Conservation (phyloP, 192 early-diverging fungal species). For the Podochytrium sp. region DNA sequence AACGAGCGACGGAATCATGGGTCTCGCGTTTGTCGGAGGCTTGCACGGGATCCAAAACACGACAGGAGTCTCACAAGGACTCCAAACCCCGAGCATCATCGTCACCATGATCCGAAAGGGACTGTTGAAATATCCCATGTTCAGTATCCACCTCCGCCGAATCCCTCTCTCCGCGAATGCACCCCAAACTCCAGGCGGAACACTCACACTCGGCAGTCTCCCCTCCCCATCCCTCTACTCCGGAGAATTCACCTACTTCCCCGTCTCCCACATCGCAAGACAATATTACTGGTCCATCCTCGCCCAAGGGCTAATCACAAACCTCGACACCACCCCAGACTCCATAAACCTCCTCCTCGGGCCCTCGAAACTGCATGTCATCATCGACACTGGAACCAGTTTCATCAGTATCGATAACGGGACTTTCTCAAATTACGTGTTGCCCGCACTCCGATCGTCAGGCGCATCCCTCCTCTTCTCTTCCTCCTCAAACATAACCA, state of each 20-base stretch:
- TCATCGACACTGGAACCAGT: slow-evolving; percentile 2
- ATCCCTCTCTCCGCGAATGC: neutral
- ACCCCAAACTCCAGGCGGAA: neutral
- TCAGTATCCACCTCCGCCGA: neutral
- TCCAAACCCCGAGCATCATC: neutral
- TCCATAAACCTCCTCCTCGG: neutral
- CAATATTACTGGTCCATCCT: slow-evolving; percentile 7
- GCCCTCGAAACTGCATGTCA: neutral
- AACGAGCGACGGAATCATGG: neutral
- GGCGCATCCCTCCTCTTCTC: too few species aligned
- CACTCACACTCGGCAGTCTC: neutral
- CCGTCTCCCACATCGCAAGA: neutral
- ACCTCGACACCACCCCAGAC: neutral
- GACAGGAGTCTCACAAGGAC: neutral
- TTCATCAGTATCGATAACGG: slow-evolving; percentile 1
- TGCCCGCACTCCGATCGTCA: slow-evolving; percentile 12
- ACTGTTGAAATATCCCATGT: slow-evolving; percentile 1
- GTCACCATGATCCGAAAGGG: neutral
- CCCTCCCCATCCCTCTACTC: neutral
- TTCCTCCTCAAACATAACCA: too few species aligned
- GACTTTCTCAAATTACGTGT: neutral
- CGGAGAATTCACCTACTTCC: neutral
- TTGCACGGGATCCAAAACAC: neutral
- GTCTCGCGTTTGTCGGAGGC: slow-evolving; percentile 5
- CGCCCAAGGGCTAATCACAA: neutral